Evolutionary conservation across 2,329 filamentous ascomycete species (phyloP), one percentile per base, ranked within the genome.

Genomic region (Arachnomyces sp.): DNA sequence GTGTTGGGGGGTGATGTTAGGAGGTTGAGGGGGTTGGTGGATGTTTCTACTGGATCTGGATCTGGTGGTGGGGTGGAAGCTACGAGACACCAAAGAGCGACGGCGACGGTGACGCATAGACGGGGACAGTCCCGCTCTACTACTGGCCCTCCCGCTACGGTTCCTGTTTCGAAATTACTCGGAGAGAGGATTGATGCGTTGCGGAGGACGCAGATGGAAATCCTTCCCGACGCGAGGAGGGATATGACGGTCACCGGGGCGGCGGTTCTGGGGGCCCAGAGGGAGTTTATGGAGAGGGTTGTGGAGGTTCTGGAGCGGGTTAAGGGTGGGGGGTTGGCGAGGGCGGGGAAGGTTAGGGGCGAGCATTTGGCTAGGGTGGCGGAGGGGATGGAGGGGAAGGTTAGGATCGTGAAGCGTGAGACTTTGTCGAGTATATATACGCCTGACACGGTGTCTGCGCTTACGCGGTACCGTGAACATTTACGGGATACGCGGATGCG

Each of bases 311-410:
- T 68, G 29, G 63, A 65, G 43, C 52, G 62, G 36, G 58, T 51
- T 16, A 64, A 65, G 40, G 59, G 65, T 44, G 63, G 63, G 14
- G 55, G 52, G 13, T 36, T 62, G 31, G 53, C 56, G 33, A 51
- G 60, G 39, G 61, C 53, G 38, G 58, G 52, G 15, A 63, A 55
- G 43, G 61, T 61, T 3, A 59, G 58, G 43, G 63, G 61, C 11
- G 63, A 65, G 35, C 57, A 66, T 51, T 44, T 67, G 42, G 55
- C 56, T 18, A 54, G 48, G 25, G 60, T 67, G 34, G 63, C 64
- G 34, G 52, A 57, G 36, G 56, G 54, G 12, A 42, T 68, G 34
- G 60, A 60, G 40, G 56, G 55, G 11, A 64, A 64, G 50, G 42
- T 61, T 25, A 56, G 52, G 36, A 56, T 65, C 15, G 59, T 57